Base-by-base conservation (phyloP, 2,329 filamentous ascomycete species). In the Trichoderma koningiopsis region DNA sequence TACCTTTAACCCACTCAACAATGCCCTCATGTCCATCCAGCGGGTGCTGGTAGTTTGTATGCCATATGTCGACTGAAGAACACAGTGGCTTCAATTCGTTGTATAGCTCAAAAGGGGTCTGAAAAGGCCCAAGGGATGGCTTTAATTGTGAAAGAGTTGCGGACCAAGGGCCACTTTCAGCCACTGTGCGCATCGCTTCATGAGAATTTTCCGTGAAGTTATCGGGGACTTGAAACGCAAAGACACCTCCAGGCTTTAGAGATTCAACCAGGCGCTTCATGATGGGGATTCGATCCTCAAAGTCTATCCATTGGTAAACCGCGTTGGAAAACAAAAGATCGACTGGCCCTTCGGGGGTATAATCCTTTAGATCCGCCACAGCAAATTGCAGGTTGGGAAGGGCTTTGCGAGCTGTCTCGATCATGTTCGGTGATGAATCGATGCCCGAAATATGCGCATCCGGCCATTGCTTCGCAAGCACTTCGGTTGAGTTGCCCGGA, bases 1-100 rank as follows among this genome's bases (percentile, higher is more conserved):
- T 88, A 0, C 85, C 84, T 71, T 83, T 85, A 3, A 89, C 84
- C 87, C 87, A 89, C 75, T 88, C 86, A 6, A 89, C 83, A 53
- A 89, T 84, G 1, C 80, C 83, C 14, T 76, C 71, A 24, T 85
- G 85, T 27, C 79, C 81, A 3, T 81, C 78, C 68, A 89, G 74
- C 0, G 82, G 75, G 74, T 89, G 87, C 31, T 83, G 77, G 71
- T 89, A 89, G 52, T 77, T 75, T 1, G 85, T 86, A 55, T 84
- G 81, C 84, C 87, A 89, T 1, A 89, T 75, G 71, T 87, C 79
- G 2, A 89, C 79, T 2, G 72, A 73, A 0, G 76, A 72, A 65
- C 81, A 83, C 2, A 83, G 65, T 22, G 82, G 82, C 0, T 76
- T 78, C 2, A 89, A 74, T 0, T 79, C 79, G 68, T 88, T 78